Evolutionary conservation across 371 early-diverging fungal species (phyloP), one percentile per base, ranked within the genome.

Genomic region (Spraguea lophii): DNA sequence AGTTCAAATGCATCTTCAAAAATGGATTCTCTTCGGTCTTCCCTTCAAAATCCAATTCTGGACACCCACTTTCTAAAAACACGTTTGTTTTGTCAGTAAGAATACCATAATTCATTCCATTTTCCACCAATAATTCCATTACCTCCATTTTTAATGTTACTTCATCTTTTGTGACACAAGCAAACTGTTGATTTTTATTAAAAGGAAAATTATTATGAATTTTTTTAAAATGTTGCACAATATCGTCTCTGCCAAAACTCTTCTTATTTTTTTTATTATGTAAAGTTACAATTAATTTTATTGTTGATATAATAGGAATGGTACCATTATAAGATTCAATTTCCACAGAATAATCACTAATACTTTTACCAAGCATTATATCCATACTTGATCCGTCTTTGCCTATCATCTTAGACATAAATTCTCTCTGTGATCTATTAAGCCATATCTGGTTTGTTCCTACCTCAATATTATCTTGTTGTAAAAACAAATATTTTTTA

Each of bases 1-100:
- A 93, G 57, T 86, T 84, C 69, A 95, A 93, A 63, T 89, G 77
- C 12, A 92, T 84, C 61, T 86, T 63, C 19, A 72, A 30, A n/a
- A 59, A 38, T 9, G 38, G 15, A 46, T 52, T 59, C 7, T 56
- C 49, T 34, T 37, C 21, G 16, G 47, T 37, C 23, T 46, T 54
- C 38, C 58, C 56, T 13, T 32, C 34, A 23, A 64, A 43, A 1
- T 9, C 19, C 6, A 64, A 21, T 35, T 43, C 52, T 1, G 20
- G n/a, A 2, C 60, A 64, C n/a, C 42, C 25, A 24, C 56, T 44
- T 12, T n/a, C 21, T 13, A 64, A 26, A 30, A 42, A 56, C 1
- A 64, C 43, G 24, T 64, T 58, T 1, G 60, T 59, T 42, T 44
- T 44, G 17, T 46, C 36, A 27, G 41, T 4, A 27, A 64, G 38